Evolutionary conservation across 805 yeast genomes (phyloP), one percentile per base, ranked within the genome.

Genomic region (Yarrowia yakushimensis): DNA sequence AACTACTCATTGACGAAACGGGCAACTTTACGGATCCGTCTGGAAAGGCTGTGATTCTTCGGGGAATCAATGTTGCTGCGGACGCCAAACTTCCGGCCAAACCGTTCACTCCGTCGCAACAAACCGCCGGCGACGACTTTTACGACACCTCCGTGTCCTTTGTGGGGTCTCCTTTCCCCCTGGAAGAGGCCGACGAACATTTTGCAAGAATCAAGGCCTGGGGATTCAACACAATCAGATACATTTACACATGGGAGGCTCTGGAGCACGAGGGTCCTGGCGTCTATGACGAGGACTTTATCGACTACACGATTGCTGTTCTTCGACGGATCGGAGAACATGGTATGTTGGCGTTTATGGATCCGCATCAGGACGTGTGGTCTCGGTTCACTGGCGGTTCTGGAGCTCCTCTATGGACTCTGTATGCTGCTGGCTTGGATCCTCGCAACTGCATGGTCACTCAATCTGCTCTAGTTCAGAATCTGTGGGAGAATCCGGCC

Each of bases 281-380:
- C 0, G 72, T 72, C 10, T 92, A 91, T 70, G 97, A 92, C 72
- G 83, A 82, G 25, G 90, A 84, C 18, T 92, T 82, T 69, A 80
- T 90, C 55, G 83, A 85, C 27, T 89, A 85, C 71, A 84, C 94
- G 0, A 76, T 86, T 42, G 76, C 84, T 62, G 75, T 90, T 5
- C 73, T 92, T 61, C 77, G 79, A 61, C 80, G 83, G 8, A 79
- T 88, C 13, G 78, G 82, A 48, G 70, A 78, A 18, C 76, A 84
- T 28, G 96, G 94, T 0, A 71, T 91, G 18, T 88, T 87, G 68
- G 89, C 90, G 7, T 85, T 88, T 67, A 71, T 92, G 66, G 97
- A 92, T 70, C 90, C 96, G 0, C 97, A 92, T 71, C 97, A 92
- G 72, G 97, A 92, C 71, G 96, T 86, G 12, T 92, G 97, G 97